These are phyloP conservation scores for Starmera pachycereana DNA, from an alignment of 805 yeast genomes.

Conservation along the genomic window DNA sequence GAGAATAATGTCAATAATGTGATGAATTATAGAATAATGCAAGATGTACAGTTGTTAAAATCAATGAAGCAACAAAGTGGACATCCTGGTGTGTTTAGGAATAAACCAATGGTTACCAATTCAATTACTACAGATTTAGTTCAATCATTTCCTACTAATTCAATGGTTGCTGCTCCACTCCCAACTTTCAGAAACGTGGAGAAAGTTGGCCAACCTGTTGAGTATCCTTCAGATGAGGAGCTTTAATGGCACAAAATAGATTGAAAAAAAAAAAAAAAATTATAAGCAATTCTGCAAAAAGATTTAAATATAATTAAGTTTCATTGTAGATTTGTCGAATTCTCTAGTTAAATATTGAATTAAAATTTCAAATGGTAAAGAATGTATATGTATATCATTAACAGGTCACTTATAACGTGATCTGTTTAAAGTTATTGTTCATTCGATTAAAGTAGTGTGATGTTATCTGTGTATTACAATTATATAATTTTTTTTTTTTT, in stretches of 20 bases:
- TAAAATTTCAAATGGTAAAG: too few species aligned
- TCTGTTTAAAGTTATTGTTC: too few species aligned
- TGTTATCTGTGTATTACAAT: background rate
- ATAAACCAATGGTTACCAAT: slow-evolving; percentile 35
- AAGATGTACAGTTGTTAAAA: slow-evolving; percentile 6
- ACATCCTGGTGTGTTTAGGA: slow-evolving; percentile 24
- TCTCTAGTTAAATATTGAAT: too few species aligned
- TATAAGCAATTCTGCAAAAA: too few species aligned
- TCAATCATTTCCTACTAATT: background rate
- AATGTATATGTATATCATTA: too few species aligned
- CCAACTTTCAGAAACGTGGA: slow-evolving; percentile 61
- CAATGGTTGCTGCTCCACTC: slow-evolving; percentile 20
- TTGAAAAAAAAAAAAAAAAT: too few species aligned
- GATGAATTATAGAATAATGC: slow-evolving; percentile 12
- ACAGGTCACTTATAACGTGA: too few species aligned
- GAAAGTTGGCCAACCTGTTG: slow-evolving; percentile 40
- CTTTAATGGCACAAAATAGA: background rate
- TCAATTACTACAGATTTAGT: slow-evolving; percentile 16
- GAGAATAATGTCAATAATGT: slow-evolving; percentile 22
- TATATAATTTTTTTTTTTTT: slow-evolving; percentile 4
- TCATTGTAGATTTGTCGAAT: background rate
- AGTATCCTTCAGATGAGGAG: slow-evolving; percentile 21
- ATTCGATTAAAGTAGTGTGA: too few species aligned
- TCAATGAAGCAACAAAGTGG: slow-evolving; percentile 22
- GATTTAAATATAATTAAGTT: too few species aligned